A percentile compares a stretch with the other conserved stretches of the same genome.
Evolutionary conservation across 352 stramenopile genomes (phyloP).

Genomic region (Phytophthora foliorum): DNA sequence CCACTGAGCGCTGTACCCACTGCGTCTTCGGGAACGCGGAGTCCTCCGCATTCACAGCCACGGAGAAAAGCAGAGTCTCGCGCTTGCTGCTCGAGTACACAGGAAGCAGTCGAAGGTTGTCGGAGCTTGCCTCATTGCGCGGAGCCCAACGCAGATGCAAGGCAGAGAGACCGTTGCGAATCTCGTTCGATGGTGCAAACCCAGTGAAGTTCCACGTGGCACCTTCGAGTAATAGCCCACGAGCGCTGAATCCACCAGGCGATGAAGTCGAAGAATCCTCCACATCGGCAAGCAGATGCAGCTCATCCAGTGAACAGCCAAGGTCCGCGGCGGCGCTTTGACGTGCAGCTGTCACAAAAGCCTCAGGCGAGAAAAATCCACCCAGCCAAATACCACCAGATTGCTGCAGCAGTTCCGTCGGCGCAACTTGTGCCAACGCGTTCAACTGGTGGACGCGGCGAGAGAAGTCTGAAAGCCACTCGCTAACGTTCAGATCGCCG

Average conservation of each 20-base stretch:
- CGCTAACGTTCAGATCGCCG: slow-evolving; percentile 66
- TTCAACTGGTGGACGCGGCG: slow-evolving; percentile 76
- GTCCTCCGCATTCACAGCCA: slow-evolving; percentile 70
- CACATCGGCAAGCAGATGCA: slow-evolving; percentile 85
- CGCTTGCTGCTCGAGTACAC: slow-evolving; percentile 89
- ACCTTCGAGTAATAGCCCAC: slow-evolving; percentile 87
- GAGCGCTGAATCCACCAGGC: slow-evolving; percentile 64
- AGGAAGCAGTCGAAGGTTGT: slow-evolving; percentile 66
- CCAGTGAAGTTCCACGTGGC: slow-evolving; percentile 72
- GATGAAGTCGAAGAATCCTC: slow-evolving; percentile 33
- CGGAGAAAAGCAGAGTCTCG: slow-evolving; percentile 84
- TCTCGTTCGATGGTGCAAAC: slow-evolving; percentile 81
- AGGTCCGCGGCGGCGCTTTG: slow-evolving; percentile 88
- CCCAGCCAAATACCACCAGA: slow-evolving; percentile 87
- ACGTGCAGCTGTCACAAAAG: slow-evolving; percentile 93
- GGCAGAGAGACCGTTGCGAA: slow-evolving; percentile 73
- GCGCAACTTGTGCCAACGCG: slow-evolving; percentile 51
- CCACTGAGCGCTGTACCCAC: slow-evolving; percentile 87
- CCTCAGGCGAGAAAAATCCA: slow-evolving; percentile 94
- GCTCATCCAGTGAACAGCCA: slow-evolving; percentile 89
- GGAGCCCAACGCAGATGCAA: slow-evolving; percentile 83
- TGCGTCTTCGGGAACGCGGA: slow-evolving; percentile 61
- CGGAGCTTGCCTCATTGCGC: slow-evolving; percentile 12
- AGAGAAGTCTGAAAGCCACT: slow-evolving; percentile 90
- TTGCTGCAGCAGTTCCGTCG: slow-evolving; percentile 50